Base-by-base conservation (phyloP, 31 red algal genomes). In the Odonthalia washingtoniensis region DNA sequence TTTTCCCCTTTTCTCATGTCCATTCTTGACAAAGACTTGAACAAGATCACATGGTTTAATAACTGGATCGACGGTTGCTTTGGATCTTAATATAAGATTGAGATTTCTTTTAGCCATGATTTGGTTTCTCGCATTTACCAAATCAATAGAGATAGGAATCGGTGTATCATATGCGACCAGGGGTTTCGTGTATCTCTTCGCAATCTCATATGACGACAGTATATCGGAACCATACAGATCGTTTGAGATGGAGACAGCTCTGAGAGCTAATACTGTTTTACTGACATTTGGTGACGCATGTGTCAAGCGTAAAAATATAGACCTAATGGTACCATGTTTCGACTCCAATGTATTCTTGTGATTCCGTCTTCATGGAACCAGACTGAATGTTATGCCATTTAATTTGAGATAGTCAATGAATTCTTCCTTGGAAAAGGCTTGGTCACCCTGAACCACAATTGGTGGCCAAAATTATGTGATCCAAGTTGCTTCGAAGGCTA, bases 171-270 rank as follows among this genome's bases (percentile, higher is more conserved):
- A 21, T 21, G 49, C 12, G 12, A 57, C 12, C 9, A 57, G 21
- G 49, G 49, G 49, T 21, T 57, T 57, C 21, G 21, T 14, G 21
- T 14, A 57, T 21, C 49, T 14, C 49, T 57, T 57, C 12, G 49
- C 49, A 57, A 57, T 57, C 21, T 57, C 49, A 21, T 9, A 21
- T 57, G 49, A 57, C 49, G 49, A 57, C 49, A 57, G 49, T 21
- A 57, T 57, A 57, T 57, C 49, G 49, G 49, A 57, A 57, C 49
- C 49, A 57, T 57, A 57, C 49, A 57, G 49, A 14, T 57, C 49
- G 49, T 57, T 57, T 9, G 49, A 57, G 49, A 57, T 57, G 21
- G 12, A 21, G 49, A 57, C 49, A 21, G n/a, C n/a, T n/a, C n/a
- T n/a, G n/a, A n/a, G n/a, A n/a, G n/a, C n/a, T n/a, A n/a, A n/a